A percentile compares a stretch with the other conserved stretches of the same genome.
Conservation (phyloP, 2,329 filamentous ascomycete genomes). For the Aspergillus thermomutatus region DNA sequence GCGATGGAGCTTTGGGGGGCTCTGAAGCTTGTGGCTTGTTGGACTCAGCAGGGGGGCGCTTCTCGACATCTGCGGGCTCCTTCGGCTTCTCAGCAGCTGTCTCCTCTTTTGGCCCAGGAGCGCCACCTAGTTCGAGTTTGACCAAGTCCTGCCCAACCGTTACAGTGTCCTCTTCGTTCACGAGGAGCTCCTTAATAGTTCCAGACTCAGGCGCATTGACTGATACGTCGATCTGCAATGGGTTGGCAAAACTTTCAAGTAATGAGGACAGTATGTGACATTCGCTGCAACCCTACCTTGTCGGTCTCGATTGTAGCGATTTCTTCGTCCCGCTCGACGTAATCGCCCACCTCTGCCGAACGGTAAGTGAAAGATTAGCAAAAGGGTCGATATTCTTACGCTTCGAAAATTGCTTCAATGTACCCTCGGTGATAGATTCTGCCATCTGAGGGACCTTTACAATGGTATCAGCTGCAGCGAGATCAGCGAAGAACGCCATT, state of each 20-base stretch:
- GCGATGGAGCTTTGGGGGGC: constrained; percentile 31
- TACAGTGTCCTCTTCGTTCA: constrained; percentile 91
- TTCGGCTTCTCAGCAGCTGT: constrained; percentile 58
- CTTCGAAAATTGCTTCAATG: constrained; percentile 92
- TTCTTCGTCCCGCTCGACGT: constrained; percentile 92
- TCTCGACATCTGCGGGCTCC: constrained; percentile 54
- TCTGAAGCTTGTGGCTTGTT: constrained; percentile 26
- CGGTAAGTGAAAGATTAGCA: constrained; percentile 14
- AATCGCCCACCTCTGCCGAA: constrained; percentile 74
- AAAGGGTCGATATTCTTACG: constrained; percentile 42
- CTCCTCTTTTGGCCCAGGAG: constrained; percentile 54
- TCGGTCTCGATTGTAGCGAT: constrained; percentile 99
- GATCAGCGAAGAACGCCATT: constrained; percentile 10
- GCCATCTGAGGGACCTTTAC: constrained; percentile 98
- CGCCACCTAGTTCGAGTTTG: constrained; percentile 75
- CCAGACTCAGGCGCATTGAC: constrained; percentile 92
- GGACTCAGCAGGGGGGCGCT: constrained; percentile 28
- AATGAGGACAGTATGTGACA: not conserved
- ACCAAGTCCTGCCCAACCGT: constrained; percentile 89
- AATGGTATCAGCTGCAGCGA: constrained; percentile 64
- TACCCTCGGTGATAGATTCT: constrained; percentile 97
- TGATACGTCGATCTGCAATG: constrained; percentile 79
- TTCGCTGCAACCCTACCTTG: constrained; percentile 61
- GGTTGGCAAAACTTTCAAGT: constrained; percentile 4
- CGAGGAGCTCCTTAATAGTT: constrained; percentile 86